Evolutionary conservation across 2,329 filamentous ascomycete genomes (phyloP).

Genomic region (Corinectria fuckeliana): DNA sequence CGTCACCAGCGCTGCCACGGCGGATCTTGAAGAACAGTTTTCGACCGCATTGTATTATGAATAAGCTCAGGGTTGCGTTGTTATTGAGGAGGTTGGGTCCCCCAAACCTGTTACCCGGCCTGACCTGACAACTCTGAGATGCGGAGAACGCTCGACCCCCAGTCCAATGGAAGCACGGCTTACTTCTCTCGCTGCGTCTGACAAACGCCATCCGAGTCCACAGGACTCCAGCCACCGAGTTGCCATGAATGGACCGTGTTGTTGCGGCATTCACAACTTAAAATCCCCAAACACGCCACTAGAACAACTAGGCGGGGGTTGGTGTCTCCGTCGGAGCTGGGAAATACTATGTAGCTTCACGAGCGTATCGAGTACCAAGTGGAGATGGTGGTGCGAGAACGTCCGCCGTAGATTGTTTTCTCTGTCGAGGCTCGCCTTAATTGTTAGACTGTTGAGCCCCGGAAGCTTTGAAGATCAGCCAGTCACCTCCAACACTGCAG

Average conservation of each 20-base stretch:
- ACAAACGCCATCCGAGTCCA: slow-evolving; percentile 16
- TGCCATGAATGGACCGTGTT: slow-evolving; percentile 1
- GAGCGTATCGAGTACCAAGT: background rate
- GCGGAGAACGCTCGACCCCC: background rate
- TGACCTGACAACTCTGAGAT: slow-evolving; percentile 16
- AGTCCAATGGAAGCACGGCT: slow-evolving; percentile 4
- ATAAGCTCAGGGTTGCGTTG: background rate
- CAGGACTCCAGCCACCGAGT: slow-evolving; percentile 4
- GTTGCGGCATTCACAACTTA: background rate
- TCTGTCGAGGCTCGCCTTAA: background rate
- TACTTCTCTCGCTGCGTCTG: background rate
- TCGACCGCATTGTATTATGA: background rate
- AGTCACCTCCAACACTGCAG: background rate
- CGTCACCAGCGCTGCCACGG: background rate
- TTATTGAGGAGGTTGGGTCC: slow-evolving; percentile 14
- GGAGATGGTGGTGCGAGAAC: slow-evolving; percentile 2
- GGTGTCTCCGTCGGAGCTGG: slow-evolving; percentile 7
- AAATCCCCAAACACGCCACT: slow-evolving; percentile 4
- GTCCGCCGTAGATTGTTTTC: slow-evolving; percentile 1
- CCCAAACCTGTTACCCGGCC: no score
- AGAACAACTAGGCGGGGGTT: background rate
- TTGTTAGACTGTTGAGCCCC: background rate
- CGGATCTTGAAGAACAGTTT: background rate
- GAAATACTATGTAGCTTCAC: slow-evolving; percentile 6
- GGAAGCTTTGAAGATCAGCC: background rate